Percentiles rank a stretch among this genome's conserved stretches.
phyloP scores from a whole-genome alignment of 208 protist genomes.

The Ichthyophonus hoferi region DNA sequence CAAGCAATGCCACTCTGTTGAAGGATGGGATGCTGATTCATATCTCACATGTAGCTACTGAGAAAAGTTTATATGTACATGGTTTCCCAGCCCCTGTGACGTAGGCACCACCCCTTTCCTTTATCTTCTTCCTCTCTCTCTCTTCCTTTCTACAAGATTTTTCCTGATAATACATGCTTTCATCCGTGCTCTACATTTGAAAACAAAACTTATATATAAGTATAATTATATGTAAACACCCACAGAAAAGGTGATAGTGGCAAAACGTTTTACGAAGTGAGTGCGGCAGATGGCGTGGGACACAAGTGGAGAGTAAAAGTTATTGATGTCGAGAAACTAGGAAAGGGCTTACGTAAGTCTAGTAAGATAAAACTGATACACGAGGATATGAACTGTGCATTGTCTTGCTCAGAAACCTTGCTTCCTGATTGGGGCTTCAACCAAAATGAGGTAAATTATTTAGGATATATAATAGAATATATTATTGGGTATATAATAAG shows the following conservation, averaged over 20 bases:
- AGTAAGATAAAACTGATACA: conserved; percentile 1
- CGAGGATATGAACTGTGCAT: neutral
- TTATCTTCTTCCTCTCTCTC: no score
- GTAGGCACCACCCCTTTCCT: neutral
- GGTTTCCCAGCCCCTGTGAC: neutral
- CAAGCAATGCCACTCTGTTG: neutral
- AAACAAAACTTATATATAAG: no score
- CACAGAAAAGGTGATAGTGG: neutral
- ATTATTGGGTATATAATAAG: no score
- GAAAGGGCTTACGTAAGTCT: neutral
- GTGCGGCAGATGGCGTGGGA: neutral
- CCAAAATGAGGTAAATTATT: neutral
- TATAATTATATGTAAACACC: no score
- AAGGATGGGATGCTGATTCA: neutral
- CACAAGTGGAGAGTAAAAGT: neutral
- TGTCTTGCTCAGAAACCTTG: neutral
- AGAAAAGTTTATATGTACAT: neutral
- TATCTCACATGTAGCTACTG: neutral
- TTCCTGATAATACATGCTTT: no score
- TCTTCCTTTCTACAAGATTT: no score
- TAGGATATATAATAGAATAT: no score
- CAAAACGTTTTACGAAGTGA: neutral
- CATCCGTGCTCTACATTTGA: no score
- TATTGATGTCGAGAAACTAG: neutral
- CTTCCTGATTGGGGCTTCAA: conserved; percentile 35